phyloP scores from a whole-genome alignment of 2,329 filamentous ascomycete species.

The Seiridium cupressi region DNA sequence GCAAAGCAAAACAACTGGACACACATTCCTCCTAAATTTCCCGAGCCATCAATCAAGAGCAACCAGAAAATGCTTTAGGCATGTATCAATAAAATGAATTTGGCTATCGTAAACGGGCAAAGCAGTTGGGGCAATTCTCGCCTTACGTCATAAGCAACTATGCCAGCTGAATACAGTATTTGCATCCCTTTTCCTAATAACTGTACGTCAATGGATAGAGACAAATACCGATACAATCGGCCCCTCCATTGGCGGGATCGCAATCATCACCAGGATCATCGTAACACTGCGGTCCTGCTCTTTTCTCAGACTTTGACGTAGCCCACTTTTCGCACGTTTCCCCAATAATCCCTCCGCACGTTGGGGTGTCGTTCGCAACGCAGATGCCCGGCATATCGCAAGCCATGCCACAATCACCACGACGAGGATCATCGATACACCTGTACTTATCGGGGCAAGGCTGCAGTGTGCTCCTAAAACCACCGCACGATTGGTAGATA shows the following conservation, averaged over 20 bases:
- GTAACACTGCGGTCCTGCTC: conserved; percentile 3
- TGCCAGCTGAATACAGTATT: too few species aligned
- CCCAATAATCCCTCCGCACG: conserved; percentile 6
- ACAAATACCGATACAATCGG: conserved; percentile 12
- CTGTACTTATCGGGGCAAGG: conserved; percentile 2
- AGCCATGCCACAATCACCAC: not conserved
- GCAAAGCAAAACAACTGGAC: too few species aligned
- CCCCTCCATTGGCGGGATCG: conserved; percentile 10
- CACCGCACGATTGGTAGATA: conserved; percentile 9
- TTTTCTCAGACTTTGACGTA: not conserved
- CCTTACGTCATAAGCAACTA: too few species aligned
- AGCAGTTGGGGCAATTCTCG: too few species aligned
- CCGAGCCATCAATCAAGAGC: too few species aligned
- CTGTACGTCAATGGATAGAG: not conserved
- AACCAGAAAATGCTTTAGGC: too few species aligned
- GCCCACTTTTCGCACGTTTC: not conserved
- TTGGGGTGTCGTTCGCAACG: conserved; percentile 2
- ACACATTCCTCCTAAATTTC: too few species aligned
- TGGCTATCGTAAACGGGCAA: too few species aligned
- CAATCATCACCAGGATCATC: conserved; percentile 11
- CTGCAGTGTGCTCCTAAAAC: not conserved
- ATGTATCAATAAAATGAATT: too few species aligned
- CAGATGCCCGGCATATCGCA: conserved; percentile 11
- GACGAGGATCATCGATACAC: conserved; percentile 7
- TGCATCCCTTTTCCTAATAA: too few species aligned